Evolutionary conservation across 2,329 filamentous ascomycete genomes (phyloP).

Genomic region (Botryotinia calthae): DNA sequence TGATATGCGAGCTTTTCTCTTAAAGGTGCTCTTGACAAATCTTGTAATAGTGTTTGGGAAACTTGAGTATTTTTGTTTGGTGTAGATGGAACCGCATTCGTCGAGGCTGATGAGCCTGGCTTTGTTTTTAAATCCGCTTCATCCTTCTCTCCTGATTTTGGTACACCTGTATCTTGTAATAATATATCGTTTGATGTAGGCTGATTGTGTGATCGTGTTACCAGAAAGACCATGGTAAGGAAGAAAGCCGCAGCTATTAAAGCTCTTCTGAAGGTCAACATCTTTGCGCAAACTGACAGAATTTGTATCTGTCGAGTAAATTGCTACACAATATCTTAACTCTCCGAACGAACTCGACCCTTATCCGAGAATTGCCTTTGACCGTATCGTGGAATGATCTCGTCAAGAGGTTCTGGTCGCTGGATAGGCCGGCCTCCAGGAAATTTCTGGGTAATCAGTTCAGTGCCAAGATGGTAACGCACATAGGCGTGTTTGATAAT

Average conservation of each 20-base stretch:
- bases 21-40: slow-evolving; percentile 69
- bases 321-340: not conserved
- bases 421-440: slow-evolving; percentile 6
- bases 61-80: slow-evolving; percentile 24
- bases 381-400: not conserved
- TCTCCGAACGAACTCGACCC: not conserved
- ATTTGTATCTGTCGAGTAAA: slow-evolving; percentile 15
- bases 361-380: not conserved
- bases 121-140: slow-evolving; percentile 10
- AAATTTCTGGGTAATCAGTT: slow-evolving; percentile 1
- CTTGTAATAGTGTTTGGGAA: slow-evolving; percentile 39
- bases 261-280: slow-evolving; percentile 78
- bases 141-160: slow-evolving; percentile 7
- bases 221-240: slow-evolving; percentile 66
- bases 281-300: slow-evolving; percentile 42
- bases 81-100: slow-evolving; percentile 22
- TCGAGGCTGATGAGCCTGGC: slow-evolving; percentile 20
- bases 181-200: slow-evolving; percentile 20
- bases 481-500: slow-evolving; percentile 18
- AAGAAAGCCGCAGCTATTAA: slow-evolving; percentile 68
- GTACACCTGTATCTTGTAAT: slow-evolving; percentile 3
- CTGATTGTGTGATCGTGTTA: slow-evolving; percentile 57
- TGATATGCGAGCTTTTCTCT: slow-evolving; percentile 84
- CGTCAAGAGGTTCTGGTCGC: not conserved
- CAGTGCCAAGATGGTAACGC: slow-evolving; percentile 18